phyloP scores from a whole-genome alignment of 2,329 filamentous ascomycete species.

The Fusarium acutatum region DNA sequence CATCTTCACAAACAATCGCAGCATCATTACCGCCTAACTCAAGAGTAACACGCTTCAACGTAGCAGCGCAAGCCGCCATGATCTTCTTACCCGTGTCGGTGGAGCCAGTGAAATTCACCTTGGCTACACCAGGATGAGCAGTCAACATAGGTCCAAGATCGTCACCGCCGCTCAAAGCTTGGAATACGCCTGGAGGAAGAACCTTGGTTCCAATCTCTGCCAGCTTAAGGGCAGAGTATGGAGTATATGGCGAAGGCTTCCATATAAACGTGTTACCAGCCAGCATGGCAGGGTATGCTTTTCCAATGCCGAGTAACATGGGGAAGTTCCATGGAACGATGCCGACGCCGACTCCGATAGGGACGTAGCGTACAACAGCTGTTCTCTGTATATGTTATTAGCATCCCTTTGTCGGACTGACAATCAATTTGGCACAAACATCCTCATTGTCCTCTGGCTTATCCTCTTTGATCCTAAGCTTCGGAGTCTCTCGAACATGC shows the following conservation, averaged over 20 bases:
- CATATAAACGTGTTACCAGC: conserved; percentile 65
- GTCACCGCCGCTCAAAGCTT: conserved; percentile 68
- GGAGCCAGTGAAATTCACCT: conserved; percentile 71
- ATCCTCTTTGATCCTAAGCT: conserved; percentile 21
- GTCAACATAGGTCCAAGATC: conserved; percentile 66
- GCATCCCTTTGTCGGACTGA: background rate
- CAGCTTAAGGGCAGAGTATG: conserved; percentile 66
- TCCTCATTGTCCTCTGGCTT: conserved; percentile 27
- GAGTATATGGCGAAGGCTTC: conserved; percentile 66
- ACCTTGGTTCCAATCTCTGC: conserved; percentile 64
- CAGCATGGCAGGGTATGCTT: conserved; percentile 64
- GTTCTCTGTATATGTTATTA: background rate
- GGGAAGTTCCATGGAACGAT: conserved; percentile 40
- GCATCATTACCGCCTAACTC: conserved; percentile 52
- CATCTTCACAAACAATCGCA: background rate
- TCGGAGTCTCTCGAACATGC: background rate
- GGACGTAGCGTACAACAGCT: background rate
- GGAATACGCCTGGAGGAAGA: conserved; percentile 70
- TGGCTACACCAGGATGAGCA: conserved; percentile 63
- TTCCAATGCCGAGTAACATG: conserved; percentile 44
- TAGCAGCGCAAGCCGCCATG: conserved; percentile 38
- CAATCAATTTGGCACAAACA: background rate
- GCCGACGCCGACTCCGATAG: conserved; percentile 27
- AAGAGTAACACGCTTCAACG: conserved; percentile 67
- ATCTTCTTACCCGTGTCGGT: conserved; percentile 63